These are phyloP conservation scores for Lasiodiplodia citricola DNA, from an alignment of 2,329 filamentous ascomycete genomes.

Conservation along the genomic window DNA sequence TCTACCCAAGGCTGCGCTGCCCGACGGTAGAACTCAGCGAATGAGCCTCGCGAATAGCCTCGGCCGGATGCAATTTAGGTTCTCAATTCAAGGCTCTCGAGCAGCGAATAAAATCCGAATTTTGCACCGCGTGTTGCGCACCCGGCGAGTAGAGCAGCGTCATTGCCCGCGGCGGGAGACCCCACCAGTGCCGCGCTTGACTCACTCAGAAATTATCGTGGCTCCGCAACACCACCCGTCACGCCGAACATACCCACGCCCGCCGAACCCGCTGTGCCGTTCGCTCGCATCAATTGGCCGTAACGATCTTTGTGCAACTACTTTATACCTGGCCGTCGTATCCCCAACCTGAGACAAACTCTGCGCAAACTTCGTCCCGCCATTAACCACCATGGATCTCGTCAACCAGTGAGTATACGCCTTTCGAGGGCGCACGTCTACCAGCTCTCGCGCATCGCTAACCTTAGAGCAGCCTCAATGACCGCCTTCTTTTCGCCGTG, in stretches of 20 bases:
- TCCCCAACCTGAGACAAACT: not conserved
- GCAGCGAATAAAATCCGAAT: not conserved
- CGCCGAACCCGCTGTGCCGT: not conserved
- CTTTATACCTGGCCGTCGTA: not conserved
- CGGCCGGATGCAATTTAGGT: not conserved
- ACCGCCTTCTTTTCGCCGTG: conserved; percentile 93
- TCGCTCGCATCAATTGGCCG: conserved; percentile 1
- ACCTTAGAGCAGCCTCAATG: conserved; percentile 73
- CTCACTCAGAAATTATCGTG: conserved; percentile 22
- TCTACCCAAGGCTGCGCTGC: not conserved
- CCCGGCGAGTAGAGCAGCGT: conserved; percentile 6
- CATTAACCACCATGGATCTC: conserved; percentile 41
- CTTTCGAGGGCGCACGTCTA: conserved; percentile 12
- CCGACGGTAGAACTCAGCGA: conserved; percentile 13
- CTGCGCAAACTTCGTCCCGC: not conserved
- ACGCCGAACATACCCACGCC: conserved; percentile 4
- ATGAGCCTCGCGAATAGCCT: not conserved
- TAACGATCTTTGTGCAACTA: not conserved
- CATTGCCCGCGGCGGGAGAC: conserved; percentile 8
- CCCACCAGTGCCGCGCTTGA: conserved; percentile 16
- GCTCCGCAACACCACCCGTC: conserved; percentile 14
- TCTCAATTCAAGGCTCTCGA: no score
- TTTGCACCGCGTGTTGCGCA: not conserved
- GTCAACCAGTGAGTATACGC: conserved; percentile 46
- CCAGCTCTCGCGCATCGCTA: conserved; percentile 37